Base-by-base conservation (phyloP, 2,329 filamentous ascomycete genomes). In the Penicillium sp. region DNA sequence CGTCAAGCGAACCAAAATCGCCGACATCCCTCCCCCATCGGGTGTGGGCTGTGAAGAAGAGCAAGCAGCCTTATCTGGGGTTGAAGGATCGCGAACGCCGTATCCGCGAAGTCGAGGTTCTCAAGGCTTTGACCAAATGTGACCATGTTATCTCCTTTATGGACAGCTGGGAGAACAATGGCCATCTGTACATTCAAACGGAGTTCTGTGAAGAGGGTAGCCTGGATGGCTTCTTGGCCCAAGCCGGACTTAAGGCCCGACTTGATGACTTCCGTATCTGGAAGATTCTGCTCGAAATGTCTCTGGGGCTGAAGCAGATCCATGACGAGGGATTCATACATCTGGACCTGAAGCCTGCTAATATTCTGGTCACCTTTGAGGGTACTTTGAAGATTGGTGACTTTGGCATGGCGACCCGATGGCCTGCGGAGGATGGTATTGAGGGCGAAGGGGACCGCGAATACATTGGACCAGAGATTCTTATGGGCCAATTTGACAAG, bases 251-350 rank as follows among this genome's bases (percentile, higher is more conserved):
- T 53, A 88, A 87, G 65, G 90, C 88, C 41, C 81, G 91, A 59
- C 73, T 98, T 57, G 93, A 98, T 69, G 93, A 97, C 67, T 98
- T 98, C 72, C 82, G 93, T 54, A 96, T 97, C 68, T 98, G 93
- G 88, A 98, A 98, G 74, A 91, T 97, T 51, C 74, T 97, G 60
- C 79, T 95, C 37, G 93, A 98, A 68, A 71, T 95, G 52, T 80
- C 84, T 61, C 74, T 85, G 75, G 93, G 93, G 33, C 69, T 98
- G 54, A 85, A 88, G 68, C 85, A 91, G 55, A 93, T 98, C 44
- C 93, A 98, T 64, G 82, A 90, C 59, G 83, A 83, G 48, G 87
- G 87, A 4, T 94, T 96, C 61, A 83, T 84, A 43, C 81, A 84
- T 57, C 76, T 84, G 38, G 81, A 84, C 57, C 65, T 84, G 37